phyloP scores from a whole-genome alignment of 208 protist species.

The Trypanosoma melophagium region DNA sequence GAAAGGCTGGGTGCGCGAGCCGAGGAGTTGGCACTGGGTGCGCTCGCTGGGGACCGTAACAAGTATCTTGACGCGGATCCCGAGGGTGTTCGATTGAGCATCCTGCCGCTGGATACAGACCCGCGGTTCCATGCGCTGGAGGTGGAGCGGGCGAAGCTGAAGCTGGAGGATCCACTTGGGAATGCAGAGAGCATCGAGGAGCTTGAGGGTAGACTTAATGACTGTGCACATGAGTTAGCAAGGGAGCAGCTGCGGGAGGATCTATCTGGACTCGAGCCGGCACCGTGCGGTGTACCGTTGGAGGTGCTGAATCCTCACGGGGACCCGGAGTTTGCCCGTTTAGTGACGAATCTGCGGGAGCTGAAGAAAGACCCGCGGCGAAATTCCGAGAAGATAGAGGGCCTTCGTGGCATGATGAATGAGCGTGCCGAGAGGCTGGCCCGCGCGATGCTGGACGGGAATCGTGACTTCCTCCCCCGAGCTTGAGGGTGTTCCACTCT shows the following conservation, averaged over 20 bases:
- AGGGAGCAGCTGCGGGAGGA: slow-evolving; percentile 58
- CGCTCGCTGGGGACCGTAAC: slow-evolving; percentile 50
- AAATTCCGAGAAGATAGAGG: slow-evolving; percentile 56
- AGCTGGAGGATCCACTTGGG: slow-evolving; percentile 42
- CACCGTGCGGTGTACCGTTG: slow-evolving; percentile 55
- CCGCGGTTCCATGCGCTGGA: slow-evolving; percentile 50
- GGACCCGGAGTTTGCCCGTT: slow-evolving; percentile 40
- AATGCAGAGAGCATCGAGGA: slow-evolving; percentile 39
- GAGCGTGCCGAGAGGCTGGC: slow-evolving; percentile 54
- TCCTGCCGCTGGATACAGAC: slow-evolving; percentile 58
- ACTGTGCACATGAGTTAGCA: slow-evolving; percentile 58
- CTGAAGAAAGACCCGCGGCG: slow-evolving; percentile 55
- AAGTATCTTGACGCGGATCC: slow-evolving; percentile 52
- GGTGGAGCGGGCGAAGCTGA: slow-evolving; percentile 47
- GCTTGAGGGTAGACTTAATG: slow-evolving; percentile 59
- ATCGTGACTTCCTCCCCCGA: slow-evolving; percentile 46
- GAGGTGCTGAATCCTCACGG: slow-evolving; percentile 58
- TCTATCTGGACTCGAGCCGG: slow-evolving; percentile 49
- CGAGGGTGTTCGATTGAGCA: slow-evolving; percentile 55
- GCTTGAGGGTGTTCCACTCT: slow-evolving; percentile 55
- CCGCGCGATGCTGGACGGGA: slow-evolving; percentile 37
- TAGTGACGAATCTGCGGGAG: slow-evolving; percentile 49
- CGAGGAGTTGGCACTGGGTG: slow-evolving; percentile 39
- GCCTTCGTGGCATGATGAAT: slow-evolving; percentile 50
- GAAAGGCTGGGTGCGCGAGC: slow-evolving; percentile 45